A percentile compares a stretch with the other conserved stretches of the same genome.
Evolutionary conservation across 1,284 basidiomycete species (phyloP).

Genomic region (Hymenochaete sp.): DNA sequence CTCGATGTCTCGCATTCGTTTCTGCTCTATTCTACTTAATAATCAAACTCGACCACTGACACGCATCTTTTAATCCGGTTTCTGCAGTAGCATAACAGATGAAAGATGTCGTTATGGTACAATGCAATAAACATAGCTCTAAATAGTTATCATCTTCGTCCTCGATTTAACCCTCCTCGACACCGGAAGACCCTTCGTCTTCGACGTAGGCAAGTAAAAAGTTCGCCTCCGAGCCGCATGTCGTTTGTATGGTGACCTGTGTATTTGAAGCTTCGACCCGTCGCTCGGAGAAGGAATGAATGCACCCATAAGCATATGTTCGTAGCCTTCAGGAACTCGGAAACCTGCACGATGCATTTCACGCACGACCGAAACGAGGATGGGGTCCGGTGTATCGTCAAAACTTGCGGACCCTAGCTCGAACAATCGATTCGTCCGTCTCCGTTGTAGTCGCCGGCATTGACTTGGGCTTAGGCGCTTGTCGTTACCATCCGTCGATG

Average conservation of each 20-base stretch:
- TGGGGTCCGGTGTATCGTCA: slow-evolving; percentile 13
- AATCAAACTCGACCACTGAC: too few species aligned
- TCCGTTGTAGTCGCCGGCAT: slow-evolving; percentile 12
- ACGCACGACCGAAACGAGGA: slow-evolving; percentile 12
- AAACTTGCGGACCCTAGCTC: background rate
- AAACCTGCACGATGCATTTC: slow-evolving; percentile 18
- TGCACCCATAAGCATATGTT: slow-evolving; percentile 15
- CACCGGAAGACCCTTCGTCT: slow-evolving; percentile 17
- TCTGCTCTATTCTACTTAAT: too few species aligned
- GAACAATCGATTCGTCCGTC: slow-evolving; percentile 5
- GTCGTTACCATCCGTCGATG: slow-evolving; percentile 1
- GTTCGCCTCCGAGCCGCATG: background rate
- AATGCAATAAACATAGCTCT: slow-evolving; percentile 7
- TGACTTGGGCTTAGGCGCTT: slow-evolving; percentile 15
- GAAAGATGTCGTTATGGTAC: too few species aligned
- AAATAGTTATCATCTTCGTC: background rate
- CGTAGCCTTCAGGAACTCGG: slow-evolving; percentile 16
- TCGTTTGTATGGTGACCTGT: background rate
- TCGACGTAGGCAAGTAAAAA: slow-evolving; percentile 9
- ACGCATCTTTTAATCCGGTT: too few species aligned
- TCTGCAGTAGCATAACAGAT: too few species aligned
- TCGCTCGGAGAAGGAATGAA: slow-evolving; percentile 2
- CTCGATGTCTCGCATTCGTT: too few species aligned
- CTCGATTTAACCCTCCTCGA: background rate
- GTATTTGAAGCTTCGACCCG: background rate